These are phyloP conservation scores for Myxozyma sirexii DNA, from an alignment of 805 yeast species.

Conservation along the genomic window DNA sequence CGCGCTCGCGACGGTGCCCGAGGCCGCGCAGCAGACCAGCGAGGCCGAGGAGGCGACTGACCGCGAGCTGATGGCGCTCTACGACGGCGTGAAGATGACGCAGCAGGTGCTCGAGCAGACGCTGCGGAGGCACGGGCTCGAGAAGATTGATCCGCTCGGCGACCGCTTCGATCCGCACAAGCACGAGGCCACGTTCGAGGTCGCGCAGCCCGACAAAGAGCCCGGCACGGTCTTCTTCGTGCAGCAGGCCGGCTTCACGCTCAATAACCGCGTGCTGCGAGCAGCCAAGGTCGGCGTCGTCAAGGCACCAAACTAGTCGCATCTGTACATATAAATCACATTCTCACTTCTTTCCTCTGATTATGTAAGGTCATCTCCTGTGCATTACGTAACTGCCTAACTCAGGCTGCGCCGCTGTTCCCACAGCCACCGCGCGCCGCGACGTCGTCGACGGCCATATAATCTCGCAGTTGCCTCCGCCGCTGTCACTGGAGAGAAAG, in stretches of 20 bases:
- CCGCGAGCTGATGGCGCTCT: conserved; percentile 69
- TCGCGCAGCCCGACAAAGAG: conserved; percentile 82
- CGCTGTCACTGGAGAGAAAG: no score
- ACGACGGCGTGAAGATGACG: conserved; percentile 90
- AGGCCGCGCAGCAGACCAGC: conserved; percentile 35
- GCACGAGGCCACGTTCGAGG: conserved; percentile 91
- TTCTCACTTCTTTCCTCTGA: not conserved
- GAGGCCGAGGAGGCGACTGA: conserved; percentile 52
- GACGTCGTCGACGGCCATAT: no score
- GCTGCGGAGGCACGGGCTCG: conserved; percentile 74
- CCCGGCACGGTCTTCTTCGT: conserved; percentile 92
- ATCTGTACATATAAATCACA: not conserved
- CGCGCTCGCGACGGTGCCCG: conserved; percentile 68
- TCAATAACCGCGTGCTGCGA: conserved; percentile 85
- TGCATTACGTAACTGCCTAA: no score
- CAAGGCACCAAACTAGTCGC: conserved; percentile 43
- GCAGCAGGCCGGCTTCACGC: conserved; percentile 84
- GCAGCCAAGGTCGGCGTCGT: conserved; percentile 97
- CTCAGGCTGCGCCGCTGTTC: not conserved
- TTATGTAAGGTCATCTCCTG: not conserved
- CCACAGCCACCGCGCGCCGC: no score
- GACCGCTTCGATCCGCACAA: conserved; percentile 85
- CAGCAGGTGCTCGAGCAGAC: conserved; percentile 84
- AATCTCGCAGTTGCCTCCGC: no score
- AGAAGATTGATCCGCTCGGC: conserved; percentile 79